phyloP scores from a whole-genome alignment of 306 rosid species.

The Cajanus cajan region DNA sequence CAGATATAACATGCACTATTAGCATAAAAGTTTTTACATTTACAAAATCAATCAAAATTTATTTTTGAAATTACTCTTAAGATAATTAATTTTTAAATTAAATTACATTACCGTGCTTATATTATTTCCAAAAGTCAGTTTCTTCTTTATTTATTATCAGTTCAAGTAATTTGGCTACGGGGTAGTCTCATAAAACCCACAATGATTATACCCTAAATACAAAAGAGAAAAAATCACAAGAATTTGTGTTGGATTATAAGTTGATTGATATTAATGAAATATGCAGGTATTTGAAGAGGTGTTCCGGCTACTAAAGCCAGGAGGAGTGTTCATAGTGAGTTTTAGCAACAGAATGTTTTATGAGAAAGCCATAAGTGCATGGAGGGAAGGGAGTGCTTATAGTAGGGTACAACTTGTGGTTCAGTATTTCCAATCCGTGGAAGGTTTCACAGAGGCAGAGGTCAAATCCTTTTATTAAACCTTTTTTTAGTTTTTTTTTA shows the following conservation, averaged over 20 bases:
- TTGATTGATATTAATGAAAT: background rate
- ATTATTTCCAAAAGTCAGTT: background rate
- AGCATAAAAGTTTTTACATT: too few species aligned
- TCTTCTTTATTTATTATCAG: background rate
- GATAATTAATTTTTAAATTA: too few species aligned
- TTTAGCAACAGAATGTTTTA: constrained; percentile 89
- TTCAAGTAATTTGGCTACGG: background rate
- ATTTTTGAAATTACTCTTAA: too few species aligned
- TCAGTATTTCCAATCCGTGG: constrained; percentile 78
- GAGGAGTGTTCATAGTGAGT: constrained; percentile 83
- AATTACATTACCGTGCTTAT: too few species aligned
- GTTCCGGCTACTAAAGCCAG: constrained; percentile 69
- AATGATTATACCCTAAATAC: too few species aligned
- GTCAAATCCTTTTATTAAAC: too few species aligned
- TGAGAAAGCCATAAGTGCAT: constrained; percentile 73
- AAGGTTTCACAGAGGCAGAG: constrained; percentile 81
- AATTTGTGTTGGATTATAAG: background rate
- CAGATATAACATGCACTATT: too few species aligned
- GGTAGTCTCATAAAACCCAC: background rate
- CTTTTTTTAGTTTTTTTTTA: too few species aligned
- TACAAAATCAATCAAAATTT: too few species aligned
- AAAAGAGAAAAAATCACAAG: background rate
- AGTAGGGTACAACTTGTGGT: constrained; percentile 72
- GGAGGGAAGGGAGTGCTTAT: constrained; percentile 78
- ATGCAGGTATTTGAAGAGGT: constrained; percentile 83